These are phyloP conservation scores for Aspergillus thermomutatus DNA, from an alignment of 2,329 filamentous ascomycete species.

Conservation along the genomic window DNA sequence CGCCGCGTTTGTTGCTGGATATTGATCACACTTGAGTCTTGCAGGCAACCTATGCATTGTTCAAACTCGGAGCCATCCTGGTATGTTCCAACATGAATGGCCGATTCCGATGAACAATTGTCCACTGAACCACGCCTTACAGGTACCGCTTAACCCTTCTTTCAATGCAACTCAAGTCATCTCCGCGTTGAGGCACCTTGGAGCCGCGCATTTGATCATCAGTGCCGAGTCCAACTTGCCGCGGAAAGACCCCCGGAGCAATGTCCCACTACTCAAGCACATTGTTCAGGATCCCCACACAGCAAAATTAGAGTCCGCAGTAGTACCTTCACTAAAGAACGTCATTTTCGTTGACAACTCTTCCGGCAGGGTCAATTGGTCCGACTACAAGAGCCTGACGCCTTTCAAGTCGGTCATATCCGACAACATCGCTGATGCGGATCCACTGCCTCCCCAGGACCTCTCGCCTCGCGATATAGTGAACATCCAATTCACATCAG, in stretches of 20 bases:
- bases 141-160: conserved; percentile 85
- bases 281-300: conserved; percentile 49
- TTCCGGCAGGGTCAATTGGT: conserved; percentile 48
- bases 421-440: conserved; percentile 39
- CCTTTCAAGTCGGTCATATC: conserved; percentile 47
- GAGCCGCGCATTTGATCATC: conserved; percentile 71
- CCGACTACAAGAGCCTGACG: conserved; percentile 42
- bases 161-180: conserved; percentile 79
- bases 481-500: conserved; percentile 96
- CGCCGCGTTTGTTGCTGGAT: not conserved
- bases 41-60: conserved; percentile 73
- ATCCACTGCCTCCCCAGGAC: conserved; percentile 44
- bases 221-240: conserved; percentile 84
- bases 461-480: conserved; percentile 67
- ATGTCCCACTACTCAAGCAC: conserved; percentile 55
- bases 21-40: conserved; percentile 10
- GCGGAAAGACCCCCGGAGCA: conserved; percentile 58
- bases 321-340: conserved; percentile 65
- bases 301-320: conserved; percentile 49
- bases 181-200: conserved; percentile 73
- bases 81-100: conserved; percentile 40
- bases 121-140: not conserved
- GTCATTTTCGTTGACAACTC: conserved; percentile 81
- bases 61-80: conserved; percentile 89
- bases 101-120: not conserved